Conservation (phyloP, 768 basidiomycete species). For the Megacollybia marginata region DNA sequence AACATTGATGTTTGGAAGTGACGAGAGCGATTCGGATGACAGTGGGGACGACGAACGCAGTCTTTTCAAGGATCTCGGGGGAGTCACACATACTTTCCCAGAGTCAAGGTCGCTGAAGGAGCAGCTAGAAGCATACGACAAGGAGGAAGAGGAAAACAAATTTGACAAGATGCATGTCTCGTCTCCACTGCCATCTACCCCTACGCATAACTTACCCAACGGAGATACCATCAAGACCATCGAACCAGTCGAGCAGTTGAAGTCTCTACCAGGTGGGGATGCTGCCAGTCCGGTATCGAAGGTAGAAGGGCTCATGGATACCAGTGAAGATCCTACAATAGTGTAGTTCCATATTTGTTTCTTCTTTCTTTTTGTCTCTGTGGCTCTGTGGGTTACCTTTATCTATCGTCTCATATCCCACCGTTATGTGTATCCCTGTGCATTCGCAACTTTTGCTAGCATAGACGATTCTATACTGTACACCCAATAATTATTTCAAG, state of each 20-base stretch:
- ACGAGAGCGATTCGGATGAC: conserved; percentile 35
- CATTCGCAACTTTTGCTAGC: not conserved
- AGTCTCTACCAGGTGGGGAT: conserved; percentile 45
- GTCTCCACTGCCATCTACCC: conserved; percentile 32
- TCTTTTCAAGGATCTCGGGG: no score
- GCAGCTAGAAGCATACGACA: no score
- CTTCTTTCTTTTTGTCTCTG: no score
- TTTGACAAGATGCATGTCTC: conserved; percentile 7
- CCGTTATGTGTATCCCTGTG: no score
- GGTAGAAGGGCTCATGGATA: conserved; percentile 59
- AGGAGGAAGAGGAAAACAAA: not conserved
- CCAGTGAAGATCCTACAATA: conserved; percentile 52
- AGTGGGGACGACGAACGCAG: conserved; percentile 11
- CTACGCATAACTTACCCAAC: conserved; percentile 33
- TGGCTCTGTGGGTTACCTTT: no score
- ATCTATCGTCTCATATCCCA: no score
- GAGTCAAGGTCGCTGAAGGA: no score
- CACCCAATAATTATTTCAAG: no score
- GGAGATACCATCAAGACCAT: conserved; percentile 30
- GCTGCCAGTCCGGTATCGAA: conserved; percentile 43
- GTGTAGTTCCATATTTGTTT: not conserved
- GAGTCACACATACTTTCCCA: no score
- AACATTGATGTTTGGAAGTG: conserved; percentile 56
- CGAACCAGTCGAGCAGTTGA: conserved; percentile 35
- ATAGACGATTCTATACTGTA: conserved; percentile 14